Evolutionary conservation across 352 stramenopile species (phyloP).

Genomic region (Globisporangium abappressorium): DNA sequence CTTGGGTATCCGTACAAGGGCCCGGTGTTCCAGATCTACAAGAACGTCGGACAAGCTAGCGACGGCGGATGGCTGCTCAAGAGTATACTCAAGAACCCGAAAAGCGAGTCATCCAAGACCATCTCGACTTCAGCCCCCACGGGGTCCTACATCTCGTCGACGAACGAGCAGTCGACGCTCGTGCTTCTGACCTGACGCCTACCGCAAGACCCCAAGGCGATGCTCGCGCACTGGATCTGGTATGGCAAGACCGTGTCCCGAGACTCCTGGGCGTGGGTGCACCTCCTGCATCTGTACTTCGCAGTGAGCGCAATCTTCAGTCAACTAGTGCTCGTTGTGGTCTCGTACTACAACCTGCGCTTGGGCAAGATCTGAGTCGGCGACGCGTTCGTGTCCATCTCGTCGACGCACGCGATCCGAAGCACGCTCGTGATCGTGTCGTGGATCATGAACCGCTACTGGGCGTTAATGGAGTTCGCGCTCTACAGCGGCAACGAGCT

Average conservation of each 20-base stretch:
- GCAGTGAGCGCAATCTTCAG: neutral
- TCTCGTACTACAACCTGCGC: neutral
- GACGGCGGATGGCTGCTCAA: constrained; percentile 24
- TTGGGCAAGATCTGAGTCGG: constrained; percentile 1
- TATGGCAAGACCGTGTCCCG: neutral
- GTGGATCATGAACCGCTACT: neutral
- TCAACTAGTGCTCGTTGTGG: neutral
- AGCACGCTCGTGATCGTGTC: constrained; percentile 20
- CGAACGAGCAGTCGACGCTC: neutral
- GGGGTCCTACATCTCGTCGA: neutral
- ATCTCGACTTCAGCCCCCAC: neutral
- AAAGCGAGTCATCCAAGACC: neutral
- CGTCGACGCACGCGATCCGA: neutral
- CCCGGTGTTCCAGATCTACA: constrained; percentile 25
- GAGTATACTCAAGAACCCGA: constrained; percentile 20
- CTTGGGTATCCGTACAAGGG: constrained; percentile 27
- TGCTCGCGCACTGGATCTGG: neutral
- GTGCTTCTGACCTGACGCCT: neutral
- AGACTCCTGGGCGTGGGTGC: neutral
- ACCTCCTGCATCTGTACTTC: neutral
- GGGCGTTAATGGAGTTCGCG: neutral
- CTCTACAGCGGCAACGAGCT: neutral
- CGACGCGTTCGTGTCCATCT: neutral
- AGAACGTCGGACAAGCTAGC: constrained; percentile 16
- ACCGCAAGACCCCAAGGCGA: neutral